Percentiles rank a stretch among this genome's conserved stretches.
Conservation (phyloP, 352 stramenopile genomes). For the Aphanomyces euteiches region DNA sequence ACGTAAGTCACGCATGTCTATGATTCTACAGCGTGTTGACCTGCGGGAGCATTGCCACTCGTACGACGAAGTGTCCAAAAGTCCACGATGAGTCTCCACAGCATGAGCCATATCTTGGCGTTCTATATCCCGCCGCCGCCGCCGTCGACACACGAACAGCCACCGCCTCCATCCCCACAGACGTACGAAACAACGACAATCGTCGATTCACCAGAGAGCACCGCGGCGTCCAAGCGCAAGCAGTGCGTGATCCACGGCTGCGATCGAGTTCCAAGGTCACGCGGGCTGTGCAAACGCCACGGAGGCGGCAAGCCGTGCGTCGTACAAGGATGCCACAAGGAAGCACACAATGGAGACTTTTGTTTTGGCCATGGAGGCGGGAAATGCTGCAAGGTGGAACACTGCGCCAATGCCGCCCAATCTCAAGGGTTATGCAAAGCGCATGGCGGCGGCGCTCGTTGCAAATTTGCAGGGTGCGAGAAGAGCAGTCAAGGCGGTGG, state of each 20-base stretch:
- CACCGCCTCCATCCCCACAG: neutral
- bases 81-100: neutral
- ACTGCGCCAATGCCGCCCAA: constrained; percentile 75
- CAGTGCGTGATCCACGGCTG: constrained; percentile 62
- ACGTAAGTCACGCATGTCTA: no score
- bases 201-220: neutral
- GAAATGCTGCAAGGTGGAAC: constrained; percentile 82
- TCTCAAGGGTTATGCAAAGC: constrained; percentile 82
- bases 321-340: constrained; percentile 82
- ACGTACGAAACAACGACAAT: neutral
- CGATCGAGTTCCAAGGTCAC: constrained; percentile 69
- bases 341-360: constrained; percentile 81
- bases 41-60: neutral
- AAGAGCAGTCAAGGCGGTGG: constrained; percentile 76
- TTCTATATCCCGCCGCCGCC: neutral
- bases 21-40: neutral
- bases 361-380: constrained; percentile 82
- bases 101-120: neutral
- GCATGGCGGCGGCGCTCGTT: constrained; percentile 79
- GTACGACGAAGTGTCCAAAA: neutral
- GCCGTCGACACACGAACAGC: neutral
- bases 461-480: constrained; percentile 79
- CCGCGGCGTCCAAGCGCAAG: neutral
- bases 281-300: constrained; percentile 85
- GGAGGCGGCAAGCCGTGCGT: constrained; percentile 78